Evolutionary conservation across 2,329 filamentous ascomycete genomes (phyloP).

Genomic region (Cordyceps cateniannulata): DNA sequence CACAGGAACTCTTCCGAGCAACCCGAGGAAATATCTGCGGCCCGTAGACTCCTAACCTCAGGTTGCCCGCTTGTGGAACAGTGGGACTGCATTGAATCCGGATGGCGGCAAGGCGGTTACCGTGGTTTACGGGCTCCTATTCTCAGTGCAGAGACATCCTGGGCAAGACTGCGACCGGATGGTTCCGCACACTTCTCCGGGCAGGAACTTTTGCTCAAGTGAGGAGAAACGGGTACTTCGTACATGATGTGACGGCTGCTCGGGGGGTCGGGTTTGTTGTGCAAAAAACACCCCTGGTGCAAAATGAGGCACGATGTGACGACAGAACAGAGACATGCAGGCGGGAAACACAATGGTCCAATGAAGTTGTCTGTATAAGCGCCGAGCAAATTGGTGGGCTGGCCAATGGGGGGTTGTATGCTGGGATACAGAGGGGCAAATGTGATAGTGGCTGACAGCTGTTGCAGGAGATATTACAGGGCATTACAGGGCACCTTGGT

Average conservation of each 20-base stretch:
- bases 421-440: constrained; percentile 12
- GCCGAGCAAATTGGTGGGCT: background rate
- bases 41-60: too few relatives aligned
- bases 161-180: too few relatives aligned
- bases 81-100: background rate
- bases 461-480: background rate
- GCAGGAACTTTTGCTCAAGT: constrained; percentile 29
- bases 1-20: too few relatives aligned
- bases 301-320: background rate
- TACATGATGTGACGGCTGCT: background rate
- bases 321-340: constrained; percentile 1
- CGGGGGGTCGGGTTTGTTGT: background rate
- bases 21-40: too few relatives aligned
- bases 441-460: constrained; percentile 5
- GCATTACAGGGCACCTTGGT: background rate
- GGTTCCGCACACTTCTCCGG: background rate
- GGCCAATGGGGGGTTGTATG: constrained; percentile 1
- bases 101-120: background rate
- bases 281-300: background rate
- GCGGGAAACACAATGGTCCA: background rate
- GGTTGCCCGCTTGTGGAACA: background rate
- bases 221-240: background rate
- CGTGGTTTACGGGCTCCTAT: background rate
- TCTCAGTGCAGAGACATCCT: too few relatives aligned
- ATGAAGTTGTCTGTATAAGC: constrained; percentile 10